Evolutionary conservation across 163 green algal species (phyloP).

Genomic region (Scenedesmus sp.): DNA sequence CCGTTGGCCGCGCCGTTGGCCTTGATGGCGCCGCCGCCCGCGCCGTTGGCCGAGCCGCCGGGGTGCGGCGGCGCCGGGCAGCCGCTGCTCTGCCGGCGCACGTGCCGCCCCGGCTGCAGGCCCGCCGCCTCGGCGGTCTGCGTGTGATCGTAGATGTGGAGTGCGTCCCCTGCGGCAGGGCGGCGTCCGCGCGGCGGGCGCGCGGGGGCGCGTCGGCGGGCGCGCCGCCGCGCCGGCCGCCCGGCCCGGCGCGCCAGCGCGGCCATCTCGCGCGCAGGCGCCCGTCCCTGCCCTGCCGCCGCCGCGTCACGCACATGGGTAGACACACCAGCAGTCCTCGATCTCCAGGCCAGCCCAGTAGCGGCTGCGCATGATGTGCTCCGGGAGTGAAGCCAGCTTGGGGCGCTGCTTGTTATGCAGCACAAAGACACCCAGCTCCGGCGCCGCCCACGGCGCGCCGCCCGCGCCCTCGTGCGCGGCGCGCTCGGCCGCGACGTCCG

Average conservation of each 20-base stretch:
- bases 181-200: neutral
- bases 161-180: neutral
- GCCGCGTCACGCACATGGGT: neutral
- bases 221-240: no score
- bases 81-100: neutral
- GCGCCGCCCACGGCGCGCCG: conserved; percentile 1
- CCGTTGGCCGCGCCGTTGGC: neutral
- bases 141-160: neutral
- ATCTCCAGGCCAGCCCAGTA: conserved; percentile 5
- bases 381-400: conserved; percentile 50
- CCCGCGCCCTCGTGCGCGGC: conserved; percentile 3
- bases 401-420: conserved; percentile 56
- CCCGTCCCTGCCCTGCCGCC: neutral
- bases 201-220: neutral
- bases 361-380: conserved; percentile 24
- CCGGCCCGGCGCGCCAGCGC: no score
- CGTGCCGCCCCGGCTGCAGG: neutral
- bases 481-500: conserved; percentile 36
- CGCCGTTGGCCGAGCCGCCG: no score
- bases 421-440: conserved; percentile 56
- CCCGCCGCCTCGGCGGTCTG: no score
- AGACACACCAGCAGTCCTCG: neutral
- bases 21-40: no score
- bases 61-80: neutral
- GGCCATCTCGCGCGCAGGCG: neutral